Base-by-base conservation (phyloP, 2,329 filamentous ascomycete species). In the Phoma sp. region DNA sequence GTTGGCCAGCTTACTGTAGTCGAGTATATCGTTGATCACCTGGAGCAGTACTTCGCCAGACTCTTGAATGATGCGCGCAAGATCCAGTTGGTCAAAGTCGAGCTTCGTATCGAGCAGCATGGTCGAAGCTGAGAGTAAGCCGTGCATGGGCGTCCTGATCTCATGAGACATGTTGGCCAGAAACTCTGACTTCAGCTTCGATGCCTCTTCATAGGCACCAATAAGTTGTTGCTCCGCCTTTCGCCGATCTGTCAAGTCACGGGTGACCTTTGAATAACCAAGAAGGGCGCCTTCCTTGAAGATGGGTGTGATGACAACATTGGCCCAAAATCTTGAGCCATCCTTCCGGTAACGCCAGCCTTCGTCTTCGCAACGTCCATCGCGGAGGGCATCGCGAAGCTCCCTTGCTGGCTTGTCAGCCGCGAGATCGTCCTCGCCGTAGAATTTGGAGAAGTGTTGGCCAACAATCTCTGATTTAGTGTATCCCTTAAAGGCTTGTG, bases 1-100 rank as follows among this genome's bases (percentile, higher is more conserved):
- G 0, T 84, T 84, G 0, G 82, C 81, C 6, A 87, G 76, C 61
- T 87, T 88, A 9, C 85, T 87, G 64, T 86, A 88, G 71, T 88
- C 85, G n/a, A 88, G 77, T 40, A 88, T 85, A 57, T 87, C 84
- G 63, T 88, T 87, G 68, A 88, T 87, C 43, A 88, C 81, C 58
- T 84, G 82, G 17, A 88, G 72, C 21, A 88, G 75, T 2, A 86
- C 77, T 19, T 82, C 79, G 2, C 83, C 84, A 0, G 85, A 87
- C 52, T 86, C 84, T 60, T 85, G 79, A 50, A 88, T 84, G 40
- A 87, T 83, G 36, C 77, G 76, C 1, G 82, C 79, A 37, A 82
- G 82, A 52, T 88, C 84, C 21, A 78, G 77, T 68, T 88, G 85
- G 37, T 84, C 78, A 1, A 78, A 68, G 6, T 78, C 77, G n/a